Evolutionary conservation across 768 basidiomycete genomes (phyloP), one percentile per base, ranked within the genome.

Genomic region (Kwoniella sp.): DNA sequence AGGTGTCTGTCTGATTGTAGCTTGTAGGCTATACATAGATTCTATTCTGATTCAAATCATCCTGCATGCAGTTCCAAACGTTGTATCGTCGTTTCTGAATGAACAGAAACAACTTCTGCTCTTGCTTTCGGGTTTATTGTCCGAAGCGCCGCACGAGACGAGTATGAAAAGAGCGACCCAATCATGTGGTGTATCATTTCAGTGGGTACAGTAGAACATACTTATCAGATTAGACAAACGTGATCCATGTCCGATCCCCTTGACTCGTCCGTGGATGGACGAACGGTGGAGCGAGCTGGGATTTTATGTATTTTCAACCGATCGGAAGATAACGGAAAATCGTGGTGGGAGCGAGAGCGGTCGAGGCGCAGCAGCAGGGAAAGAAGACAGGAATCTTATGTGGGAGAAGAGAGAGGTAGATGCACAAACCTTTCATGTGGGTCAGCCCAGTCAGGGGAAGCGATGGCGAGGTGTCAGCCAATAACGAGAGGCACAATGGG

Each of bases 61-160:
- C 28, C 20, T 55, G 20, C 29, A 29, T 55, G 20, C n/a, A 55
- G 22, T 12, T 30, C 34, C 20, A 37, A 15, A 25, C 34, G 54
- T 55, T 37, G 28, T 31, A 55, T 37, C 23, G n/a, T 31, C 8
- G 5, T 26, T 47, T 47, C 5, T 56, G 55, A 37, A 37, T 23
- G 11, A 55, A 26, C 50, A 28, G 25, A 29, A 55, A 29, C 37
- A 7, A 20, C 34, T 5, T 22, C 11, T 13, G 30, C 34, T 20
- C 34, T 22, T 20, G 13, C 50, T 53, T 30, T 57, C 55, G 38
- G 38, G 25, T 58, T 38, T 13, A 23, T 17, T 22, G 30, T 34
- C 54, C 54, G 54, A 55, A 55, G 29, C 15, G 41, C 41, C 41
- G n/a, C n/a, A n/a, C n/a, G n/a, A n/a, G n/a, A n/a, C n/a, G n/a